Percentiles rank a stretch among this genome's conserved stretches.
phyloP scores from a whole-genome alignment of 352 stramenopile genomes.

The Plasmopara halstedii region DNA sequence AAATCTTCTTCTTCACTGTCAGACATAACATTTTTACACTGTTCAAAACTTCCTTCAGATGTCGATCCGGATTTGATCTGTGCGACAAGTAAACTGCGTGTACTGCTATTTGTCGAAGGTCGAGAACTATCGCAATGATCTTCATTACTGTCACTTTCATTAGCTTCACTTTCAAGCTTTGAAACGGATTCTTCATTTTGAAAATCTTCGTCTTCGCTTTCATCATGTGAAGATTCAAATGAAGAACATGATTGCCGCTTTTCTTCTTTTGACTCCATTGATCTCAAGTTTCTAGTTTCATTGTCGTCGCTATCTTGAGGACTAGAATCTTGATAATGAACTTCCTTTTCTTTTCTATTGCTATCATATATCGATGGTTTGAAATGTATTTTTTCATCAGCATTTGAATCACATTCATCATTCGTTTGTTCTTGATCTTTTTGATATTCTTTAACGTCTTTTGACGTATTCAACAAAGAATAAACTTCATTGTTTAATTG shows the following conservation, averaged over 20 bases:
- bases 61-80: constrained; percentile 50
- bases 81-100: constrained; percentile 36
- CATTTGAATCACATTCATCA: not conserved
- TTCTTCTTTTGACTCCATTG: constrained; percentile 6
- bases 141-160: constrained; percentile 27
- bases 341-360: constrained; percentile 5
- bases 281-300: constrained; percentile 4
- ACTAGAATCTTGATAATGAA: constrained; percentile 1
- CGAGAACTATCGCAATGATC: constrained; percentile 21
- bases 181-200: not conserved
- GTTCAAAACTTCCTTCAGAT: constrained; percentile 1
- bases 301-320: not conserved
- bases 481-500: no score
- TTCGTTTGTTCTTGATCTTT: constrained; percentile 16
- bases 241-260: constrained; percentile 1
- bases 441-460: no score
- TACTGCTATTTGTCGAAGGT: constrained; percentile 21
- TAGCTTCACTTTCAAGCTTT: constrained; percentile 3
- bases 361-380: constrained; percentile 4
- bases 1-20: constrained; percentile 29
- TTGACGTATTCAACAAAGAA: no score
- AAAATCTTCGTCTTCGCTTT: constrained; percentile 5
- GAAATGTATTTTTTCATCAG: constrained; percentile 5
- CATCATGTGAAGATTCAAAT: constrained; percentile 1
- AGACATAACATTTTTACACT: constrained; percentile 18